Conservation (phyloP, 2,329 filamentous ascomycete species). For the Lasiodiplodia theobromae region DNA sequence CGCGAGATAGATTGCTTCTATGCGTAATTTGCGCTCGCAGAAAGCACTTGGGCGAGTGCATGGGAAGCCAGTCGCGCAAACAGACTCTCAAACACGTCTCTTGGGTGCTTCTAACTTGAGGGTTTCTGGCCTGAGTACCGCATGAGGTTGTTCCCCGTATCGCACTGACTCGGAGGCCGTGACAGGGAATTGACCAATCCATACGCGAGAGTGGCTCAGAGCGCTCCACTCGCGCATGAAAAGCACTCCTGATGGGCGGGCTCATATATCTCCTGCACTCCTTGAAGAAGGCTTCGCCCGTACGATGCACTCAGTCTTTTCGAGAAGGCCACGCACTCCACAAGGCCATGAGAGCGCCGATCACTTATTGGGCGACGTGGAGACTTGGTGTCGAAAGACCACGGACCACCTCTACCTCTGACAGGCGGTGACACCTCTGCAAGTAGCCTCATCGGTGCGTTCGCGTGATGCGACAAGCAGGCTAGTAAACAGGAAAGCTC, state of each 20-base stretch:
- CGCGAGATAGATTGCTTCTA: background rate
- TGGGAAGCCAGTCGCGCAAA: background rate
- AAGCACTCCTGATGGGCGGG: slow-evolving; percentile 5
- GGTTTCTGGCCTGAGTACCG: background rate
- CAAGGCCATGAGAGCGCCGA: background rate
- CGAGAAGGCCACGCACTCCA: background rate
- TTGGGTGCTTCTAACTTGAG: background rate
- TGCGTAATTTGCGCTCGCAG: background rate
- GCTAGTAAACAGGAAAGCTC: background rate
- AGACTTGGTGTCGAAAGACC: background rate
- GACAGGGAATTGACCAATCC: slow-evolving; percentile 4
- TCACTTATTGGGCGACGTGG: background rate
- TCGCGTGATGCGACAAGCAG: background rate
- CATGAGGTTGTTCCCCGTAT: slow-evolving; percentile 14
- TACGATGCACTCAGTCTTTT: background rate
- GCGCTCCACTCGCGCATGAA: background rate
- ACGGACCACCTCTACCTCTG: background rate
- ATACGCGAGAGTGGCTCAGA: background rate
- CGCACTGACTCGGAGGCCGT: background rate
- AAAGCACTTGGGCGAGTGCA: background rate
- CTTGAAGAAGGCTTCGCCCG: background rate
- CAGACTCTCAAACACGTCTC: background rate
- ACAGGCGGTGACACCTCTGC: background rate
- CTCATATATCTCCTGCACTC: background rate
- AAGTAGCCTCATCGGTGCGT: background rate